phyloP scores from a whole-genome alignment of 192 early-diverging fungal species.

The Coemansia sp. region DNA sequence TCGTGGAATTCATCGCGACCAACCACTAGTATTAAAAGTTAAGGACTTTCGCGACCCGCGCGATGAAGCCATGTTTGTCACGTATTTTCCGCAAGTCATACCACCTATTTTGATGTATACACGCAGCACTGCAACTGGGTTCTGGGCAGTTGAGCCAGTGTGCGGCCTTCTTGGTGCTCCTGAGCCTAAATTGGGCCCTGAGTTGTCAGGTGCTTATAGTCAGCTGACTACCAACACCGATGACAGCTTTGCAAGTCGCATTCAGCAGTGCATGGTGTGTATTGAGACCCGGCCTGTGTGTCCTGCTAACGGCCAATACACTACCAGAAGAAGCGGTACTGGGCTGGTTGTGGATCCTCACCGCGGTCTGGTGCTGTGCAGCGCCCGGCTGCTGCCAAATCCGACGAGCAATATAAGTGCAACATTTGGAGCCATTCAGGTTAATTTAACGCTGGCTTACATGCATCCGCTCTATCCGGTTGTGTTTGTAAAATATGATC shows the following conservation, averaged over 20 bases:
- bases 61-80: slow-evolving; percentile 74
- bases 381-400: slow-evolving; percentile 73
- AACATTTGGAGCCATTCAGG: slow-evolving; percentile 79
- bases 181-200: not conserved
- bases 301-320: slow-evolving; percentile 21
- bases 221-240: not conserved
- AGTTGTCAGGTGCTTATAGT: not conserved
- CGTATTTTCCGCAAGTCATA: slow-evolving; percentile 26
- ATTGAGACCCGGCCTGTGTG: slow-evolving; percentile 13
- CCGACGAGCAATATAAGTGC: slow-evolving; percentile 76
- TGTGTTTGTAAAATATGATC: slow-evolving; percentile 32
- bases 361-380: slow-evolving; percentile 76
- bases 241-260: not conserved
- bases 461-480: slow-evolving; percentile 71
- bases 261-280: slow-evolving; percentile 15
- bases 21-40: slow-evolving; percentile 21
- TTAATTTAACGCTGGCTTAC: slow-evolving; percentile 74
- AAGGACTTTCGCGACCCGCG: slow-evolving; percentile 32
- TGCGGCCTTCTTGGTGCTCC: slow-evolving; percentile 4
- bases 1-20: slow-evolving; percentile 4
- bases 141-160: slow-evolving; percentile 32
- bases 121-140: slow-evolving; percentile 28
- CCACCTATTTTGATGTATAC: slow-evolving; percentile 18
- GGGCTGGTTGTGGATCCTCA: slow-evolving; percentile 70
- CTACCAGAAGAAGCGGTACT: slow-evolving; percentile 52